Conservation (phyloP, 192 early-diverging fungal species). For the Mortierella hygrophila region DNA sequence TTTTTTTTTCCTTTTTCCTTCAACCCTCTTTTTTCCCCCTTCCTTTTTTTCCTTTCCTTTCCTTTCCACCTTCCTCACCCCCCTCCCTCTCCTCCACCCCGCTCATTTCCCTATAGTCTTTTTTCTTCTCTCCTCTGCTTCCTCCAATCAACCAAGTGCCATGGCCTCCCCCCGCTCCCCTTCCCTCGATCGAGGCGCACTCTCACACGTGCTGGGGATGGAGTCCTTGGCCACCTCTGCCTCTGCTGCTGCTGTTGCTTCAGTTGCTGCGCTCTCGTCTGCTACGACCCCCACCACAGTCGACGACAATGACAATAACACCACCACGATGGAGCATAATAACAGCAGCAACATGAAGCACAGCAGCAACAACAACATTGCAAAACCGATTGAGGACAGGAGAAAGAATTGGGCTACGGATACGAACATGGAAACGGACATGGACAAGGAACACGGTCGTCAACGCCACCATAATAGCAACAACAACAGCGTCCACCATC, state of each 20-base stretch:
- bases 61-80: background rate
- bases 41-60: background rate
- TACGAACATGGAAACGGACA: conserved; percentile 17
- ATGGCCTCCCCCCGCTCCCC: conserved; percentile 39
- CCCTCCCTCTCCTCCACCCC: background rate
- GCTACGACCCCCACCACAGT: background rate
- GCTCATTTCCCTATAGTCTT: conserved; percentile 15
- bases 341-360: background rate
- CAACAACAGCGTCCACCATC: background rate
- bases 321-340: conserved; percentile 4
- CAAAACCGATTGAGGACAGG: conserved; percentile 27
- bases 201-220: conserved; percentile 13
- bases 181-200: conserved; percentile 19
- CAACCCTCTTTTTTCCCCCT: background rate
- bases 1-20: background rate
- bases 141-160: conserved; percentile 16
- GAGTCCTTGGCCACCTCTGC: conserved; percentile 21
- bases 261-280: conserved; percentile 24
- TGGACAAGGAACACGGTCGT: conserved; percentile 8
- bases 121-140: conserved; percentile 11
- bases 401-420: conserved; percentile 23
- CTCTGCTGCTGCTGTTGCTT: background rate
- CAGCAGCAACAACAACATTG: background rate
- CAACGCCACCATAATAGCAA: background rate
- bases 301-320: background rate